phyloP scores from a whole-genome alignment of 441 rosid genomes.

The Sinapis alba region DNA sequence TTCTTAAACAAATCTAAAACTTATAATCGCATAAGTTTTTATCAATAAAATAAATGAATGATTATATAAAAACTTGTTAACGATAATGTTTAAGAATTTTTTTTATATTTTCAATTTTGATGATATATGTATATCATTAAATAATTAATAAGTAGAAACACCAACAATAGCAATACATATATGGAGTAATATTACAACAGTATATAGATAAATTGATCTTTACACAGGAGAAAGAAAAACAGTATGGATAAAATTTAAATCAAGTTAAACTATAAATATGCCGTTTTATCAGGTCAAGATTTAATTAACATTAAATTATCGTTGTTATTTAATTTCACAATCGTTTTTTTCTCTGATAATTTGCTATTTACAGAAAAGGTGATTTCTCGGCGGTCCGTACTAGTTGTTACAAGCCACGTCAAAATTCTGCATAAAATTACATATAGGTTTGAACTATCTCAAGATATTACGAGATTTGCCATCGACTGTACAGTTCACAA shows the following conservation, averaged over 20 bases:
- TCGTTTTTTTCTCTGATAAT: background rate
- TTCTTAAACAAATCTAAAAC: background rate
- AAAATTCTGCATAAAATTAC: background rate
- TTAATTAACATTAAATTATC: background rate
- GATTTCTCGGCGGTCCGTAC: background rate
- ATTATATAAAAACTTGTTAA: background rate
- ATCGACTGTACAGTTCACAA: slow-evolving; percentile 3
- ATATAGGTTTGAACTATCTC: background rate
- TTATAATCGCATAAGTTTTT: background rate
- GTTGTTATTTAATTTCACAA: background rate
- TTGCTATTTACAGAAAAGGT: background rate
- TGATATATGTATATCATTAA: background rate
- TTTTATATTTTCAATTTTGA: background rate
- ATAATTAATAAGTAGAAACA: background rate
- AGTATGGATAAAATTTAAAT: slow-evolving; percentile 1
- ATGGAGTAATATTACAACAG: background rate
- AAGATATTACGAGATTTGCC: slow-evolving; percentile 9
- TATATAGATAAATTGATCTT: background rate
- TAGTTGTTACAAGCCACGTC: slow-evolving; percentile 33
- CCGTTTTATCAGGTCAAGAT: background rate
- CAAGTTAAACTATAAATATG: background rate
- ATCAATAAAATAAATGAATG: background rate
- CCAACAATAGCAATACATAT: background rate
- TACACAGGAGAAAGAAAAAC: background rate
- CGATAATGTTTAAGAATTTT: background rate